Conservation (phyloP, 139 green algal species). For the Diplosphaera chodatii region DNA sequence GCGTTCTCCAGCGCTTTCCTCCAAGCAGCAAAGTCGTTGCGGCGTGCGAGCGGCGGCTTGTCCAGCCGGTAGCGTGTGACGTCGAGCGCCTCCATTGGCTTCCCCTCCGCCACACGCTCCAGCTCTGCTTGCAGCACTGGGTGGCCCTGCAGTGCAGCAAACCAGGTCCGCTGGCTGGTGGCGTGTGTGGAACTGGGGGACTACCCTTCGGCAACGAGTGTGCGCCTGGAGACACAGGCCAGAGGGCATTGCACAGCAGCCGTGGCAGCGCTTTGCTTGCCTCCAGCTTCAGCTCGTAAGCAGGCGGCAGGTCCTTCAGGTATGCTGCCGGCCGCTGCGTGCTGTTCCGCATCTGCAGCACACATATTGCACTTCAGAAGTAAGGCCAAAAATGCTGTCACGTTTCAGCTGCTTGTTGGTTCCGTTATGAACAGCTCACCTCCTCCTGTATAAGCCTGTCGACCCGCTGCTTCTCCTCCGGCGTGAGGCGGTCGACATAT, state of each 20-base stretch:
- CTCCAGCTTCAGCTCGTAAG: constrained; percentile 44
- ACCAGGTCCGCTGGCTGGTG: too few species aligned
- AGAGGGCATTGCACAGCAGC: too few species aligned
- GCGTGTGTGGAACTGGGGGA: too few species aligned
- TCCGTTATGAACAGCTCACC: constrained; percentile 16
- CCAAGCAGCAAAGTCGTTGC: constrained; percentile 54
- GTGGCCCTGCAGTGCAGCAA: constrained; percentile 41
- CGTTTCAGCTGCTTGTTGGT: too few species aligned
- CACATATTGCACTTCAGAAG: too few species aligned
- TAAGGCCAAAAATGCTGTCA: too few species aligned
- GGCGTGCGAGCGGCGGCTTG: constrained; percentile 35
- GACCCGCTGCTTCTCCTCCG: constrained; percentile 36
- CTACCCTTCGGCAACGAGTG: too few species aligned
- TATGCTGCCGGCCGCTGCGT: constrained; percentile 64
- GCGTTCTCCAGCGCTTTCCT: constrained; percentile 59
- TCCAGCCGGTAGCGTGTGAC: constrained; percentile 54
- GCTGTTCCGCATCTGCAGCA: constrained; percentile 26
- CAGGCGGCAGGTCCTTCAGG: constrained; percentile 48
- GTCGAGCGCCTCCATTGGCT: constrained; percentile 57
- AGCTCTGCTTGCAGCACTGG: constrained; percentile 52
- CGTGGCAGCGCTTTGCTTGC: too few species aligned
- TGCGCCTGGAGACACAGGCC: not conserved
- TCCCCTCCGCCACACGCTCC: constrained; percentile 16
- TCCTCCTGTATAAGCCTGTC: constrained; percentile 73
- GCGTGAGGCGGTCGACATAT: constrained; percentile 61